phyloP scores from a whole-genome alignment of 2,329 filamentous ascomycete genomes.

The Sporothrix dimorphospora region DNA sequence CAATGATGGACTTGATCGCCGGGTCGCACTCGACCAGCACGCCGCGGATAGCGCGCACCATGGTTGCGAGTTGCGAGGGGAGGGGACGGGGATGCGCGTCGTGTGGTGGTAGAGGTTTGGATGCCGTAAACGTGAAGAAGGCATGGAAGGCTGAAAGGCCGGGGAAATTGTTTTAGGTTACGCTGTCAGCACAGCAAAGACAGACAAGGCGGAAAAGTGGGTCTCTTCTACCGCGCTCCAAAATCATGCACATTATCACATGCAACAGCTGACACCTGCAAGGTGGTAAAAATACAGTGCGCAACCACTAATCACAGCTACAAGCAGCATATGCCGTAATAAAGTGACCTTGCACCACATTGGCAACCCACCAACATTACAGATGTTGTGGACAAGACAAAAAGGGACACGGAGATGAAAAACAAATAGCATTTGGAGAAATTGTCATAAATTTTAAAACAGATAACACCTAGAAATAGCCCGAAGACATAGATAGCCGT shows the following conservation, averaged over 20 bases:
- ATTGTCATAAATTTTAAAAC: background rate
- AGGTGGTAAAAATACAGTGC: background rate
- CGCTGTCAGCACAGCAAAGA: background rate
- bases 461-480: background rate
- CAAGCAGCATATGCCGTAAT: no score
- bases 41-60: constrained; percentile 42
- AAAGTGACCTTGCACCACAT: no score
- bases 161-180: background rate
- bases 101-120: background rate
- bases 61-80: constrained; percentile 20
- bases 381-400: background rate
- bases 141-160: background rate
- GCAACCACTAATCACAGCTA: background rate
- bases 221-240: background rate
- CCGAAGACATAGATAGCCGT: background rate
- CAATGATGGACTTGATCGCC: constrained; percentile 84
- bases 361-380: no score
- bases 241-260: background rate
- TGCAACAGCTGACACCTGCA: background rate
- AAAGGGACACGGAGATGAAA: background rate
- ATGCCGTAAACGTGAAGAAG: background rate
- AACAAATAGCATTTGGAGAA: background rate
- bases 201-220: background rate
- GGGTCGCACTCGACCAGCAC: constrained; percentile 81
- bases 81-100: background rate